phyloP scores from a whole-genome alignment of 1,284 basidiomycete species.

The Prillingera fragicola region DNA sequence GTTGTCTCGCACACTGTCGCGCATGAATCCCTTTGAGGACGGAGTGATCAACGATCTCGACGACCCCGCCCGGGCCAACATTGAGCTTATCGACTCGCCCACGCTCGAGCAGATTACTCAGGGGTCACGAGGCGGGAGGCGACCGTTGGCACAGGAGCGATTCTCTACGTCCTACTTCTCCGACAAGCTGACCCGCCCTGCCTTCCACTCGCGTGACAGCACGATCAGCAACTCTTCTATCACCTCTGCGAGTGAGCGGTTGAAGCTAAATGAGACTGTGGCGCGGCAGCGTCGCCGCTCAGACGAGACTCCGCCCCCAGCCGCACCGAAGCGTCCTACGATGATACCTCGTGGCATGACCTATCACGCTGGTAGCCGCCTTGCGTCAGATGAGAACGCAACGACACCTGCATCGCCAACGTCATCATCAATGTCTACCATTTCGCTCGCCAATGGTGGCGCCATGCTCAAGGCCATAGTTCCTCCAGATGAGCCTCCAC shows the following conservation, averaged over 20 bases:
- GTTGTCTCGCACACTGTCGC: not conserved
- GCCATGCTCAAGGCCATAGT: constrained; percentile 50
- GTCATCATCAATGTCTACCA: constrained; percentile 36
- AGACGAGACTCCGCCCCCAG: constrained; percentile 37
- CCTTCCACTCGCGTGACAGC: not conserved
- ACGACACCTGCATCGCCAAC: not conserved
- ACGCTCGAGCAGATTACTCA: constrained; percentile 27
- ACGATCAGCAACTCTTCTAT: constrained; percentile 13
- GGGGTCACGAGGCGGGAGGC: constrained; percentile 27
- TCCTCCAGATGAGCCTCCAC: constrained; percentile 35
- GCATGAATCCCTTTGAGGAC: not conserved
- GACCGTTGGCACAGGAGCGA: constrained; percentile 5
- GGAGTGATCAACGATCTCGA: constrained; percentile 25
- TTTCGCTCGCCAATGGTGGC: constrained; percentile 51
- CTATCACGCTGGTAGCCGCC: constrained; percentile 24
- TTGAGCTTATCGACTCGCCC: too few species aligned
- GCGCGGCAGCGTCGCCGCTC: constrained; percentile 38
- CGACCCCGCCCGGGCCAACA: too few species aligned
- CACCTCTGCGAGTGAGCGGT: constrained; percentile 4
- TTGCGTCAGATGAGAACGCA: not conserved
- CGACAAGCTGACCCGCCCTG: not conserved
- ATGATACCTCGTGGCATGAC: constrained; percentile 42
- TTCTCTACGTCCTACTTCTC: not conserved
- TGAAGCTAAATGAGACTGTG: constrained; percentile 11
- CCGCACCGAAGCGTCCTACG: constrained; percentile 25